These are phyloP conservation scores for Senecio squalidus DNA, from an alignment of 140 eudicot genomes.

Conservation along the genomic window DNA sequence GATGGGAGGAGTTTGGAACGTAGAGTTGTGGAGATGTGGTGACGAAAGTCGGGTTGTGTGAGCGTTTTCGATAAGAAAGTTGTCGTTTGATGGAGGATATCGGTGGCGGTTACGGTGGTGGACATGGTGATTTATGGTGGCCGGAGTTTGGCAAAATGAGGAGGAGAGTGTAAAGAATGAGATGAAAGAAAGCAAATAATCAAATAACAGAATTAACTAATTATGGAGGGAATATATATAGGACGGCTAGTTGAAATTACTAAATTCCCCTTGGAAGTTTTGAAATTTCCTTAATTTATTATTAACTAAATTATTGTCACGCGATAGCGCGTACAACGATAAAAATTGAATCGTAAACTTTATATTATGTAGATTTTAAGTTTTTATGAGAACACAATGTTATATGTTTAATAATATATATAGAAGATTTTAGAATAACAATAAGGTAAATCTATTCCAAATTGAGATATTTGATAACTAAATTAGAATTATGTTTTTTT, in stretches of 20 bases:
- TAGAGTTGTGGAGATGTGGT: conserved; percentile 39
- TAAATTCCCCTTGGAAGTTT: conserved; percentile 3
- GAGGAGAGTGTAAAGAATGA: conserved; percentile 2
- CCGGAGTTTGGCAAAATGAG: conserved; percentile 11
- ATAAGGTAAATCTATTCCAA: too few species aligned
- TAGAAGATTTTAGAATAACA: too few species aligned
- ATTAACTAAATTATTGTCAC: too few species aligned
- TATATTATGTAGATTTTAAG: too few species aligned
- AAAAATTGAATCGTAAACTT: too few species aligned
- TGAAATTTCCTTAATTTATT: too few species aligned
- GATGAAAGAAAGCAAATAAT: neutral
- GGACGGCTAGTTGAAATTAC: conserved; percentile 22
- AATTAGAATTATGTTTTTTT: too few species aligned
- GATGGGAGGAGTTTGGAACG: conserved; percentile 27
- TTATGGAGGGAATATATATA: conserved; percentile 22
- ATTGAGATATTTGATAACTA: too few species aligned
- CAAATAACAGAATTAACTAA: neutral
- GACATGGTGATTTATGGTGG: conserved; percentile 26
- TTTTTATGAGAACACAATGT: too few species aligned
- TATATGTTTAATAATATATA: too few species aligned
- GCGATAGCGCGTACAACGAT: too few species aligned
- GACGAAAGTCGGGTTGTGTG: conserved; percentile 46
- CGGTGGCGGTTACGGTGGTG: conserved; percentile 34
- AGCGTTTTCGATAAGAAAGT: conserved; percentile 44
- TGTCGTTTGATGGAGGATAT: conserved; percentile 49